A percentile compares a stretch with the other conserved stretches of the same genome.
These are phyloP conservation scores for Tubosaeta sp. DNA, from an alignment of 768 basidiomycete species.

Conservation along the genomic window DNA sequence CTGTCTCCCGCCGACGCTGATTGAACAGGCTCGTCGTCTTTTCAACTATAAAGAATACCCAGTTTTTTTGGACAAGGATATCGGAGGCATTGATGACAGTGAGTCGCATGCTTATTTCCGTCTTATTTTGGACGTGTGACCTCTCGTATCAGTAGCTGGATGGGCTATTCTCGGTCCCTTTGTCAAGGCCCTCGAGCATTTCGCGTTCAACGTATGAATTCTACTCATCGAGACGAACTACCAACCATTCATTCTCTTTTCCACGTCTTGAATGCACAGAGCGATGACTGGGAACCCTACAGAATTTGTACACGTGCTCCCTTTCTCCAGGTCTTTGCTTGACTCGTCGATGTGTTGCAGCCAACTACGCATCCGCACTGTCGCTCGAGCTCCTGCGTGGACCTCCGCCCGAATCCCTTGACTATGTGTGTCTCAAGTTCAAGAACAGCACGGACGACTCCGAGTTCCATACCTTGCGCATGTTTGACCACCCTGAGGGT, in stretches of 20 bases:
- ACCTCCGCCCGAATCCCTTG: too few relatives aligned
- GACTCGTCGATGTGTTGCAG: too few relatives aligned
- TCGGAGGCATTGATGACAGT: constrained; percentile 75
- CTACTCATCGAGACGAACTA: constrained; percentile 76
- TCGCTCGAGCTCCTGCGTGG: too few relatives aligned
- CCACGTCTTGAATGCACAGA: constrained; percentile 59
- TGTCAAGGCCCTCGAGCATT: too few relatives aligned
- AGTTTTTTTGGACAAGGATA: constrained; percentile 62
- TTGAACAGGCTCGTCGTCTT: constrained; percentile 51
- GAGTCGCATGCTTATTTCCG: constrained; percentile 28
- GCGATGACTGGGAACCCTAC: constrained; percentile 62
- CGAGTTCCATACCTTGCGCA: too few relatives aligned
- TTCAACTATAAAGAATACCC: constrained; percentile 63
- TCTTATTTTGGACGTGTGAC: background rate
- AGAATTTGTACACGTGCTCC: too few relatives aligned
- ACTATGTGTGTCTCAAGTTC: too few relatives aligned
- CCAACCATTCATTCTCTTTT: constrained; percentile 88
- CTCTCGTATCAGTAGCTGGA: constrained; percentile 60
- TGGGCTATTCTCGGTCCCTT: constrained; percentile 70
- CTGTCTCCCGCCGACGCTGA: constrained; percentile 66
- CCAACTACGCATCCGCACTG: too few relatives aligned
- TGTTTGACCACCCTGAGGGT: too few relatives aligned
- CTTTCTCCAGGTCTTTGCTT: too few relatives aligned
- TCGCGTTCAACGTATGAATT: too few relatives aligned
- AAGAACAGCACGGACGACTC: too few relatives aligned